Evolutionary conservation across 78 protist species (phyloP).

Genomic region (Tieghemostelium lacteum): DNA sequence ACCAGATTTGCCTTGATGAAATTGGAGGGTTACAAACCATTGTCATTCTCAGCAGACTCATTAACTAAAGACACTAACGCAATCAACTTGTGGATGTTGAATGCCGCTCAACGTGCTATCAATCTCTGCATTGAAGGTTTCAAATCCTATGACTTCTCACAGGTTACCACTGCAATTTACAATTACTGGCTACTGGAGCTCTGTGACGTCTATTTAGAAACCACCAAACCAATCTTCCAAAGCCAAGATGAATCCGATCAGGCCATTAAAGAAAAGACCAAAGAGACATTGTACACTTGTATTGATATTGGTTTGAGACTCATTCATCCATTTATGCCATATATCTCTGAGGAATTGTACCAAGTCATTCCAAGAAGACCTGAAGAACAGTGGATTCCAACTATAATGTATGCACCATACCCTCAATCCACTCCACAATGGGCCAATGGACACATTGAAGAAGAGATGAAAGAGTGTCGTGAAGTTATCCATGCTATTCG

Average conservation of each 20-base stretch:
- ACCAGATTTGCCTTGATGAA: conserved; percentile 71
- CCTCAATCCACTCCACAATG: conserved; percentile 57
- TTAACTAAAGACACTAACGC: conserved; percentile 25
- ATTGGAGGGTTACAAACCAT: conserved; percentile 46
- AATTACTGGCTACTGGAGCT: conserved; percentile 88
- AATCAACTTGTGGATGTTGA: conserved; percentile 93
- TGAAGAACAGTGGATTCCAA: conserved; percentile 12
- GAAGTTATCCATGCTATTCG: conserved; percentile 57
- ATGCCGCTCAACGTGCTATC: conserved; percentile 82
- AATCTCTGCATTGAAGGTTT: conserved; percentile 49
- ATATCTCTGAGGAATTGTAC: conserved; percentile 97
- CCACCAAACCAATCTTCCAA: conserved; percentile 76
- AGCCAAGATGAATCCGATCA: conserved; percentile 20
- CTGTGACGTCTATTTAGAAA: conserved; percentile 97
- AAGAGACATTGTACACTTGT: conserved; percentile 79
- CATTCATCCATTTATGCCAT: conserved; percentile 99
- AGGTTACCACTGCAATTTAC: conserved; percentile 85
- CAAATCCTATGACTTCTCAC: conserved; percentile 84
- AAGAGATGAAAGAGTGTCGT: conserved; percentile 50
- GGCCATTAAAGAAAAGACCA: conserved; percentile 56
- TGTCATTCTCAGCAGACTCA: neutral
- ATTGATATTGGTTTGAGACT: conserved; percentile 92
- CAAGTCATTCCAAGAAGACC: conserved; percentile 88
- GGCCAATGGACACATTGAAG: conserved; percentile 52
- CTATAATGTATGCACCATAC: conserved; percentile 83